Evolutionary conservation across 2,329 filamentous ascomycete genomes (phyloP).

Genomic region (Epichloe uncinata): DNA sequence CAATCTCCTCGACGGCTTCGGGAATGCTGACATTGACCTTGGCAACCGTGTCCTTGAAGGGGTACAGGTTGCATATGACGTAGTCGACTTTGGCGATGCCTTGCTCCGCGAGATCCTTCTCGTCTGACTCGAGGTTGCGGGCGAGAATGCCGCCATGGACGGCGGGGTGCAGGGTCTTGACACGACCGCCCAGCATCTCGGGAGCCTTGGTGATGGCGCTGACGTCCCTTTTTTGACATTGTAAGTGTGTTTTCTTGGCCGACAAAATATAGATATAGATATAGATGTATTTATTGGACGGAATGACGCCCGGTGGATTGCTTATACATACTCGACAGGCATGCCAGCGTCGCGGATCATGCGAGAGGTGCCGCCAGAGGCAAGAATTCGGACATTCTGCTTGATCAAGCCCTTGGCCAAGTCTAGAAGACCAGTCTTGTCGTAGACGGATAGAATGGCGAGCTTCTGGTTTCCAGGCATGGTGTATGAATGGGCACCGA

Average conservation of each 20-base stretch:
- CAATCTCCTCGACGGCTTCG: slow-evolving; percentile 96
- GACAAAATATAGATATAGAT: too few species aligned
- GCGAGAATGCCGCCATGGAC: slow-evolving; percentile 87
- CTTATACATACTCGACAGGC: slow-evolving; percentile 64
- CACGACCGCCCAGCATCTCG: slow-evolving; percentile 79
- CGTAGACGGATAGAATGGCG: slow-evolving; percentile 95
- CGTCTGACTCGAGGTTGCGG: slow-evolving; percentile 84
- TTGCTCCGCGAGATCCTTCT: slow-evolving; percentile 91
- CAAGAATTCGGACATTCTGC: slow-evolving; percentile 83
- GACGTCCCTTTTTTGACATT: slow-evolving; percentile 50
- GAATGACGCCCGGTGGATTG: not conserved
- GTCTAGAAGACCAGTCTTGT: slow-evolving; percentile 93
- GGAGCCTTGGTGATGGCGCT: slow-evolving; percentile 94
- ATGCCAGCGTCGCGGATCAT: slow-evolving; percentile 96
- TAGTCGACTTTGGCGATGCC: slow-evolving; percentile 93
- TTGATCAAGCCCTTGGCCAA: slow-evolving; percentile 81
- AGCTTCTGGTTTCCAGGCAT: slow-evolving; percentile 38
- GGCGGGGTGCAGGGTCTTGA: slow-evolving; percentile 92
- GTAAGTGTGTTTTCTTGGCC: too few species aligned
- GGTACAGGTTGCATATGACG: slow-evolving; percentile 96
- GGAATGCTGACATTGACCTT: slow-evolving; percentile 95
- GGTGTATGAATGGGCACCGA: slow-evolving; percentile 12
- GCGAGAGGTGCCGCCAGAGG: slow-evolving; percentile 87
- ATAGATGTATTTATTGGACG: too few species aligned
- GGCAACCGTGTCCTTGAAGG: slow-evolving; percentile 95